Conservation (phyloP, 257 asterid species). For the Asclepias syriaca region DNA sequence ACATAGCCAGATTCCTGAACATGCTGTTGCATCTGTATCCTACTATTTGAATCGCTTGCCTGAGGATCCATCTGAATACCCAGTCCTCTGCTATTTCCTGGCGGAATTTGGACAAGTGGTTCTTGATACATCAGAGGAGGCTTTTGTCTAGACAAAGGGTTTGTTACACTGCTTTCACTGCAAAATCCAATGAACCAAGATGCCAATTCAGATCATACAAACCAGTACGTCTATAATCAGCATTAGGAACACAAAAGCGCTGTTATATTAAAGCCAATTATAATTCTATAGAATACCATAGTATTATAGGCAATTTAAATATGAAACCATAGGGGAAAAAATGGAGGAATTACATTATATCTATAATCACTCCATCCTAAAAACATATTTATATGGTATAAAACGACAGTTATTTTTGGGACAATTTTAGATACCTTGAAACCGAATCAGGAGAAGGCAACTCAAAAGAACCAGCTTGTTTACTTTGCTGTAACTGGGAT, state of each 20-base stretch:
- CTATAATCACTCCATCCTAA: background rate
- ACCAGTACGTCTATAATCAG: background rate
- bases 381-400: background rate
- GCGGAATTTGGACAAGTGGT: conserved; percentile 44
- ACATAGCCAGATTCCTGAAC: conserved; percentile 55
- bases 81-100: conserved; percentile 38
- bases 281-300: no score
- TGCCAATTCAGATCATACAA: conserved; percentile 11
- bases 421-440: conserved; percentile 52
- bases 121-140: conserved; percentile 64
- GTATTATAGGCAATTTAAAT: background rate
- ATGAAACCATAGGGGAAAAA: no score
- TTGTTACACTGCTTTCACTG: conserved; percentile 70
- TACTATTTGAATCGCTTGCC: conserved; percentile 37
- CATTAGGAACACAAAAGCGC: no score
- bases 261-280: no score
- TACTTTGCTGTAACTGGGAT: conserved; percentile 48
- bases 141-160: conserved; percentile 63
- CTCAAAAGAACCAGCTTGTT: conserved; percentile 44
- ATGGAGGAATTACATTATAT: background rate
- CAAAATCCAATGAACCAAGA: conserved; percentile 9
- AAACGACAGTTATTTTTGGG: background rate
- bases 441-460: conserved; percentile 83
- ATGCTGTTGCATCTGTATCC: conserved; percentile 57
- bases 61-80: conserved; percentile 44